Percentiles rank a stretch among this genome's conserved stretches.
Evolutionary conservation across 2,329 filamentous ascomycete species (phyloP).

Genomic region (Botrytis aclada): DNA sequence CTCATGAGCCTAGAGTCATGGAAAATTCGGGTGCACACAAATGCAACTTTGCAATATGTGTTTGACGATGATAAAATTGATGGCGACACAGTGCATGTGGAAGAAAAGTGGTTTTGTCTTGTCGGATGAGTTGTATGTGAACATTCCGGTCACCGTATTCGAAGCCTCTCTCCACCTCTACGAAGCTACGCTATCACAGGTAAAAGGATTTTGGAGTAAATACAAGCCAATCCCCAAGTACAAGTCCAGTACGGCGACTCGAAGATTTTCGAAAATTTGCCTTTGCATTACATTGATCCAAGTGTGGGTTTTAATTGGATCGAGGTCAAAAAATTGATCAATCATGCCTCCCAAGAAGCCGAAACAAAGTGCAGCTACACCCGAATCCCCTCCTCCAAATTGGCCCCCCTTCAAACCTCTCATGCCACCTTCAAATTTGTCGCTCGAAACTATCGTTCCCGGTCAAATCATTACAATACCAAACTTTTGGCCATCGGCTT

Average conservation of each 20-base stretch:
- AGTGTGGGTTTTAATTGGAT: not conserved
- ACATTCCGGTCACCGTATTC: slow-evolving; percentile 9
- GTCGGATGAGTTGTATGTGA: not conserved
- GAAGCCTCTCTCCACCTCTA: not conserved
- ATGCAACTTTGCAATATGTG: not conserved
- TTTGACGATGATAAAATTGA: not conserved
- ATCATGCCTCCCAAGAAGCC: slow-evolving; percentile 26
- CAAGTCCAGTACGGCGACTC: not conserved
- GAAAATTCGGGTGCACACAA: not conserved
- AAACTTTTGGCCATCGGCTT: slow-evolving; percentile 57
- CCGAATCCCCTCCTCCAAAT: slow-evolving; percentile 42
- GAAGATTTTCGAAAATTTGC: not conserved
- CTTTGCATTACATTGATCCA: not conserved
- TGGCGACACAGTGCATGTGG: not conserved
- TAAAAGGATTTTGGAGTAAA: not conserved
- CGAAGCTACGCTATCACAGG: too few relatives aligned
- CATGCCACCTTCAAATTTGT: slow-evolving; percentile 54
- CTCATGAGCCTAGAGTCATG: not conserved
- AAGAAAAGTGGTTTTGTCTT: not conserved
- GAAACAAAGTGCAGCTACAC: slow-evolving; percentile 19
- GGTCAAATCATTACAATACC: slow-evolving; percentile 62
- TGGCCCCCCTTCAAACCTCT: slow-evolving; percentile 62
- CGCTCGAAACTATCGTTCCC: slow-evolving; percentile 48
- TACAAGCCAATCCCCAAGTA: not conserved
- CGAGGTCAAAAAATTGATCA: not conserved